Evolutionary conservation across 2,329 filamentous ascomycete genomes (phyloP).

Genomic region (Claviceps arundinis): DNA sequence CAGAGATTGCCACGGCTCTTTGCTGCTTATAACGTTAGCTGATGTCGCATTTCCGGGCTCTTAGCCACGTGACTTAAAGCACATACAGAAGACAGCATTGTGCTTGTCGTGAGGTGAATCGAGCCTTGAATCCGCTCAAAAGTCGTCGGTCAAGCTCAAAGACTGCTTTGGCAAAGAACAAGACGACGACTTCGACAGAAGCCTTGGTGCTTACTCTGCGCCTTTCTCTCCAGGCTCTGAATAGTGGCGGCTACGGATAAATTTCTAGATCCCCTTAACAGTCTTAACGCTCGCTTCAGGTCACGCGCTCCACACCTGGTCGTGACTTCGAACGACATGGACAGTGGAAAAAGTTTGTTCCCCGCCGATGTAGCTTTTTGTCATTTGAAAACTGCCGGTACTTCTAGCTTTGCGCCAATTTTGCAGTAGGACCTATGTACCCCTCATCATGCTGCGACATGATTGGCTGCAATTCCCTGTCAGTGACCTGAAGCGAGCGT

Average conservation of each 20-base stretch:
- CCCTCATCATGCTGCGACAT: too few relatives aligned
- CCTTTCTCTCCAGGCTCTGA: not conserved
- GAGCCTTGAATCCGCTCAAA: not conserved
- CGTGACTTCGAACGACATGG: too few relatives aligned
- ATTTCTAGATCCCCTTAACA: not conserved
- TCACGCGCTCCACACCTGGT: too few relatives aligned
- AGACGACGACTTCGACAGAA: not conserved
- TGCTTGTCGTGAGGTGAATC: not conserved
- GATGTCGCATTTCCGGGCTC: not conserved
- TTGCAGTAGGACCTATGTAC: too few relatives aligned
- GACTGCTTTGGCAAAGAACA: not conserved
- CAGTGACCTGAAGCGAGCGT: too few relatives aligned
- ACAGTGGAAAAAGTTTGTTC: too few relatives aligned
- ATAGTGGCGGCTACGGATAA: not conserved
- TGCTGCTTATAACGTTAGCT: not conserved
- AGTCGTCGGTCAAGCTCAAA: not conserved
- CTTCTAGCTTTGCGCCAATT: too few relatives aligned
- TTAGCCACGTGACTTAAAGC: not conserved
- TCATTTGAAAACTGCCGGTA: too few relatives aligned
- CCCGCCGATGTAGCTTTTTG: too few relatives aligned
- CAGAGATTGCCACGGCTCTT: not conserved
- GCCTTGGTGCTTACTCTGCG: not conserved
- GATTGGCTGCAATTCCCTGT: too few relatives aligned
- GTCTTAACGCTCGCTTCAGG: too few relatives aligned
- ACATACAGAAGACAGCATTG: not conserved